Evolutionary conservation across 1,284 basidiomycete genomes (phyloP), one percentile per base, ranked within the genome.

Genomic region (Fomes fomentarius): DNA sequence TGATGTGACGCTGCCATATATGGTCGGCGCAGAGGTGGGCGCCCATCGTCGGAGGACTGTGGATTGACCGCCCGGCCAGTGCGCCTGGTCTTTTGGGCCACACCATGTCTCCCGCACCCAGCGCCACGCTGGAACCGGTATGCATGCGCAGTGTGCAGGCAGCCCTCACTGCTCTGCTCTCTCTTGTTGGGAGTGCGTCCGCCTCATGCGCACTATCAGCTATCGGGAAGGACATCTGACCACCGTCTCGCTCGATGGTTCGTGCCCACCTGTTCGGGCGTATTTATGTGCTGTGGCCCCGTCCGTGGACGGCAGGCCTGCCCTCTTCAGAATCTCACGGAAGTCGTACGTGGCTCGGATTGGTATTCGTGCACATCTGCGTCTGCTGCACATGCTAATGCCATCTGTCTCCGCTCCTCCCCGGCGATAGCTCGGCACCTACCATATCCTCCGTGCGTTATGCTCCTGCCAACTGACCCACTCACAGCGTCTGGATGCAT

Each of bases 191-290:
- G 5, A 9, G 31, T 17, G n/a, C 31, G 22, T 30, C n/a, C 26
- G 24, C 37, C 41, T 19, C 44, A 38, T 44, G 41, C 47, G 51
- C 44, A 50, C 33, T 26, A 49, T 46, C 43, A 40, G 35, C 52
- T 50, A 54, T 54, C 56, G 48, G 28, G 33, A 15, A 39, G 56
- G 46, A 31, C 52, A 58, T 54, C 52, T 58, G 57, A 58, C 57
- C 57, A 33, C 43, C 49, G 41, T 41, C 42, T 47, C 42, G 22
- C 45, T 49, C 15, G 19, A 40, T 50, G 45, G 49, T 54, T 43
- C 53, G n/a, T 40, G 37, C 41, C 34, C 56, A 35, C 35, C 43
- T 51, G 43, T 26, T 28, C 51, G 48, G 39, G 33, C 44, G 40
- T 47, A 8, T 7, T 31, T n/a, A 31, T 52, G 31, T 54, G 44